Conservation (phyloP, 2,329 filamentous ascomycete genomes). For the Aureobasidium lini region DNA sequence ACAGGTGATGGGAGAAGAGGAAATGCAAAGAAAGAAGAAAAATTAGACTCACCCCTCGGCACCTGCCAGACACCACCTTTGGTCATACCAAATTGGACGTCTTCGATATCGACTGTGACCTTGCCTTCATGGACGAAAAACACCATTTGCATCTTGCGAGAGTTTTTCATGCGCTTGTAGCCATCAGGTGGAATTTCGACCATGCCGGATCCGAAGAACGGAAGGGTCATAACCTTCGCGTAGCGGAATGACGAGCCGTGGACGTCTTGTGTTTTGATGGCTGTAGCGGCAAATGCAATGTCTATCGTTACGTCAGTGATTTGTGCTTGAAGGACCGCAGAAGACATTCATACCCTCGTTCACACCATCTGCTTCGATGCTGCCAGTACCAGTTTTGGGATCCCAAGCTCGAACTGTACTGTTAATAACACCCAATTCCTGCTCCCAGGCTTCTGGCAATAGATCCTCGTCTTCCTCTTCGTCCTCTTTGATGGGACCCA, state of each 20-base stretch:
- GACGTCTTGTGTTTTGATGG: slow-evolving; percentile 52
- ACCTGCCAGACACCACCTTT: slow-evolving; percentile 92
- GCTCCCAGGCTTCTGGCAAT: slow-evolving; percentile 61
- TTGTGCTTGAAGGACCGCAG: not conserved
- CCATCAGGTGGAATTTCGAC: slow-evolving; percentile 80
- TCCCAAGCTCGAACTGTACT: slow-evolving; percentile 57
- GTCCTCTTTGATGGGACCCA: slow-evolving; percentile 25
- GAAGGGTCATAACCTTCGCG: slow-evolving; percentile 74
- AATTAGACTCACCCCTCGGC: slow-evolving; percentile 66
- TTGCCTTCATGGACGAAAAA: slow-evolving; percentile 85
- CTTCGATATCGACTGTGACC: slow-evolving; percentile 70
- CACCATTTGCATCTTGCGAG: slow-evolving; percentile 91
- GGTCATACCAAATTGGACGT: slow-evolving; percentile 70
- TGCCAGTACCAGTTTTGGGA: slow-evolving; percentile 22
- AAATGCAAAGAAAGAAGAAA: slow-evolving; percentile 12
- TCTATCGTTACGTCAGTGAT: slow-evolving; percentile 33
- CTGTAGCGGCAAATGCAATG: slow-evolving; percentile 51
- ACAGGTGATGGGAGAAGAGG: not conserved
- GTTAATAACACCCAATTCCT: slow-evolving; percentile 54
- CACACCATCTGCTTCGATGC: slow-evolving; percentile 30
- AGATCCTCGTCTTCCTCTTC: slow-evolving; percentile 47
- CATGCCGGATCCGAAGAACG: slow-evolving; percentile 83
- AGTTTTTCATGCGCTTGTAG: slow-evolving; percentile 85
- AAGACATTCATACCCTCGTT: slow-evolving; percentile 31
- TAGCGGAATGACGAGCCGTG: slow-evolving; percentile 70